Conservation (phyloP, 2,329 filamentous ascomycete genomes). For the Epichloe elymi region DNA sequence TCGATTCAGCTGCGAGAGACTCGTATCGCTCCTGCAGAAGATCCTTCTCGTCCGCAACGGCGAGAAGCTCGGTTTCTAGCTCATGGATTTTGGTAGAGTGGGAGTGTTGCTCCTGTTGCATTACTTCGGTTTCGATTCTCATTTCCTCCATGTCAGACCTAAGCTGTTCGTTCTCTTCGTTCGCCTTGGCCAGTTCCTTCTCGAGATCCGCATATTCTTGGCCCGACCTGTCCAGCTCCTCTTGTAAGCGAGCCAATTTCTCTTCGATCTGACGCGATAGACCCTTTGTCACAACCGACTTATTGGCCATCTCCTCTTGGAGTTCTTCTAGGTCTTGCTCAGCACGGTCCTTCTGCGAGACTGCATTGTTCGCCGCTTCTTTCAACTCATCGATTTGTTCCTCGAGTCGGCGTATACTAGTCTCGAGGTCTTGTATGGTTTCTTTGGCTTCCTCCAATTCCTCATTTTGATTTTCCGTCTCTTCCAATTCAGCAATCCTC, state of each 20-base stretch:
- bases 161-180: conserved; percentile 32
- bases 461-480: conserved; percentile 36
- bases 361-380: conserved; percentile 39
- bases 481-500: conserved; percentile 40
- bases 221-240: conserved; percentile 44
- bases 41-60: conserved; percentile 51
- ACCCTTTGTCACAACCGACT: conserved; percentile 63
- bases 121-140: conserved; percentile 18
- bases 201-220: conserved; percentile 38
- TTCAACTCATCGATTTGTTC: conserved; percentile 41
- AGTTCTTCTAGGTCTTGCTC: conserved; percentile 50
- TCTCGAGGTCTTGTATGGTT: conserved; percentile 45
- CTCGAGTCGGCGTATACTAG: conserved; percentile 38
- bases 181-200: conserved; percentile 33
- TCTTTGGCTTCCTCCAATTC: conserved; percentile 43
- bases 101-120: conserved; percentile 18
- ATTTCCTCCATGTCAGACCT: conserved; percentile 30
- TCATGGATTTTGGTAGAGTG: conserved; percentile 39
- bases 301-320: conserved; percentile 67
- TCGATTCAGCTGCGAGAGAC: conserved; percentile 50
- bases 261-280: conserved; percentile 64
- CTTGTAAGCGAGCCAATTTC: conserved; percentile 51
- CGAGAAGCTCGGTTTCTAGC: conserved; percentile 45
- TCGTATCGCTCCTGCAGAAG: conserved; percentile 57
- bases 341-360: conserved; percentile 41